Conservation (phyloP, 1,284 basidiomycete species). For the Vanrija sp. region DNA sequence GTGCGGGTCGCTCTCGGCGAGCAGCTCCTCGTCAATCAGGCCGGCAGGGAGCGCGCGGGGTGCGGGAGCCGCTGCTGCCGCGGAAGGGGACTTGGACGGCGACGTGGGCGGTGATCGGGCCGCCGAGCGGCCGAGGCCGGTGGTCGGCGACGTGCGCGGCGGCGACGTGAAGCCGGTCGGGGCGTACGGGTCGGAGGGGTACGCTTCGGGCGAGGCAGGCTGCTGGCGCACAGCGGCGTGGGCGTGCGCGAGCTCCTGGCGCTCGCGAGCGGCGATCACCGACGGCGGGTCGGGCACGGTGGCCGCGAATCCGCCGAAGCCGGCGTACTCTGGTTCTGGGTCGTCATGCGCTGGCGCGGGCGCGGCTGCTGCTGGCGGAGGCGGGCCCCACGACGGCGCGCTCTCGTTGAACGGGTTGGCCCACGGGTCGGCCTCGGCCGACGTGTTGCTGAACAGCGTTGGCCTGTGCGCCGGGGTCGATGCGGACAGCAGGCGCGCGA, state of each 20-base stretch:
- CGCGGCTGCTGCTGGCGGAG: not conserved
- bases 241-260: conserved; percentile 14
- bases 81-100: conserved; percentile 7
- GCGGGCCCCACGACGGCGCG: conserved; percentile 5
- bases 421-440: conserved; percentile 38
- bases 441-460: conserved; percentile 18
- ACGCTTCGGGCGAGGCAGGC: too few relatives aligned
- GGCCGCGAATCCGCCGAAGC: not conserved
- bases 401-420: conserved; percentile 44
- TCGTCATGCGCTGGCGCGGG: not conserved
- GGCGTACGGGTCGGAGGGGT: conserved; percentile 2
- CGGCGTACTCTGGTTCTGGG: not conserved
- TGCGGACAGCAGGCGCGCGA: conserved; percentile 40
- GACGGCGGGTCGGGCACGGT: conserved; percentile 34
- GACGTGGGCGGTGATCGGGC: not conserved
- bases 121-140: not conserved
- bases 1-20: conserved; percentile 41
- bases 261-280: conserved; percentile 43
- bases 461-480: conserved; percentile 30
- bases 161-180: not conserved
- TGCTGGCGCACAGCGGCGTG: not conserved
- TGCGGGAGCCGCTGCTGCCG: not conserved
- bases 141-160: not conserved
- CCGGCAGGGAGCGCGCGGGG: conserved; percentile 12
- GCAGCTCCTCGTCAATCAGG: conserved; percentile 43